phyloP scores from a whole-genome alignment of 768 basidiomycete species.

The Psilocybe sp. region DNA sequence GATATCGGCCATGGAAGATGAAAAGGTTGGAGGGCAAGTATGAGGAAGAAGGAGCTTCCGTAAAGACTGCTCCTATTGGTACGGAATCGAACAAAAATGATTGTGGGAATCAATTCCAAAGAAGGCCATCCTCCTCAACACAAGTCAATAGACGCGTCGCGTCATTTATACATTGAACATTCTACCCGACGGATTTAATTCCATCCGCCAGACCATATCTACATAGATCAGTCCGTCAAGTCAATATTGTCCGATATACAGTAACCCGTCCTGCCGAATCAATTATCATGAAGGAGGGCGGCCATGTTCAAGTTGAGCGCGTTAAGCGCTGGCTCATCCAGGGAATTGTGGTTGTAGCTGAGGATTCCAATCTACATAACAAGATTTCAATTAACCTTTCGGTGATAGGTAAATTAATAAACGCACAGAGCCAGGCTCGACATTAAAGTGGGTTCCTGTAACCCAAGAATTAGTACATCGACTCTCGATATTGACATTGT shows the following conservation, averaged over 20 bases:
- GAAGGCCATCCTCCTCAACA: slow-evolving; percentile 11
- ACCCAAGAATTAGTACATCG: neutral
- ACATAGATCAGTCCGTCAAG: too few relatives aligned
- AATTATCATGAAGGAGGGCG: neutral
- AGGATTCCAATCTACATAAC: slow-evolving; percentile 65
- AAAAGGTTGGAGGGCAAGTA: too few relatives aligned
- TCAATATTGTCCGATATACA: too few relatives aligned
- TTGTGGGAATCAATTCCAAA: slow-evolving; percentile 22
- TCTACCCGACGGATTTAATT: neutral
- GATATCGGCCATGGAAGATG: slow-evolving; percentile 24
- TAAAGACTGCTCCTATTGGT: slow-evolving; percentile 2
- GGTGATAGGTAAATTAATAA: neutral
- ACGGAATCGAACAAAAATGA: slow-evolving; percentile 16
- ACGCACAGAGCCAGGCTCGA: slow-evolving; percentile 80
- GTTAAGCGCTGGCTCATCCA: slow-evolving; percentile 75
- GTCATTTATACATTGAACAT: slow-evolving; percentile 3
- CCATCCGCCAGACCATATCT: too few relatives aligned
- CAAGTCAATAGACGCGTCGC: slow-evolving; percentile 32
- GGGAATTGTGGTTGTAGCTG: slow-evolving; percentile 78
- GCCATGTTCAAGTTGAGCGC: slow-evolving; percentile 49
- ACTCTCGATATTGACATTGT: neutral
- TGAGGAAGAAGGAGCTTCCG: neutral
- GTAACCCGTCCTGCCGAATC: too few relatives aligned
- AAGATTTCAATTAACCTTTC: neutral
- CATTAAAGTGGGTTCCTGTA: slow-evolving; percentile 73